Evolutionary conservation across 2,329 filamentous ascomycete genomes (phyloP).

Genomic region (Calonectria leucothoes): DNA sequence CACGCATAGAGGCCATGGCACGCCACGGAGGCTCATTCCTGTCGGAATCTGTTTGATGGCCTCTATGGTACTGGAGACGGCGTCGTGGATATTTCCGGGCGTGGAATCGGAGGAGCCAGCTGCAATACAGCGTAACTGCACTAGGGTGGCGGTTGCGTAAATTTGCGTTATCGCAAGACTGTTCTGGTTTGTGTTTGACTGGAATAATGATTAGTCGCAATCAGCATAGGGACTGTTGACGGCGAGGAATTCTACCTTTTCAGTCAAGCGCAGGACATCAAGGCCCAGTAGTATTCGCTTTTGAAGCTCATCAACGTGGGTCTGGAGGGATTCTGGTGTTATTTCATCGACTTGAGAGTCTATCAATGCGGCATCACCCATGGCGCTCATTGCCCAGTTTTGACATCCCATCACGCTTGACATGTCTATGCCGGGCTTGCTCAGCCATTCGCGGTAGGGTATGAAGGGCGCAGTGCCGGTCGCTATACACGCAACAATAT

Average conservation of each 20-base stretch:
- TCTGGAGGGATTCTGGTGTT: background rate
- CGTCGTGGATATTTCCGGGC: background rate
- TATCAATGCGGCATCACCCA: constrained; percentile 27
- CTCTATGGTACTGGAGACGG: constrained; percentile 20
- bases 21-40: constrained; percentile 25
- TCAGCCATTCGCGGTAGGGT: constrained; percentile 27
- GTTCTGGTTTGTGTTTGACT: background rate
- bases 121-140: constrained; percentile 21
- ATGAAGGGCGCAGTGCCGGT: constrained; percentile 17
- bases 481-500: constrained; percentile 28
- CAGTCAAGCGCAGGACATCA: background rate
- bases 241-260: background rate
- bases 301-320: background rate
- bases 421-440: constrained; percentile 25
- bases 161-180: constrained; percentile 6
- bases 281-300: background rate
- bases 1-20: constrained; percentile 31
- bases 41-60: constrained; percentile 19
- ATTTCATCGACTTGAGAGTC: background rate
- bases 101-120: background rate
- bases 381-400: constrained; percentile 30
- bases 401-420: constrained; percentile 35
- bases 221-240: background rate
- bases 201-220: background rate
- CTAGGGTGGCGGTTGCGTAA: constrained; percentile 28